A percentile compares a stretch with the other conserved stretches of the same genome.
Evolutionary conservation across 345 rosid genomes (phyloP).

Genomic region (Nasturtium officinale): DNA sequence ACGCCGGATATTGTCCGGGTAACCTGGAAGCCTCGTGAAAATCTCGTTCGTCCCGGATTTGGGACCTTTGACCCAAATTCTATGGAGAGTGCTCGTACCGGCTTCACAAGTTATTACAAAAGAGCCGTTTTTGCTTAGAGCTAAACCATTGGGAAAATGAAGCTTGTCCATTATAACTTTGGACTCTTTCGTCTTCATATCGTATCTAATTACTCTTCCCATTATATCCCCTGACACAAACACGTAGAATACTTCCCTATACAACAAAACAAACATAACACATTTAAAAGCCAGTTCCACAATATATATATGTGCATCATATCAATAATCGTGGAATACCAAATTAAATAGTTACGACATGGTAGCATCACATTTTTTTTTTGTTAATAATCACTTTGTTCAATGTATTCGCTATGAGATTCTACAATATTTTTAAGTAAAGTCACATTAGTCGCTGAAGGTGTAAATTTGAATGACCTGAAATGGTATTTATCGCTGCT

Average conservation of each 20-base stretch:
- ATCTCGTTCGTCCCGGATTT: constrained; percentile 45
- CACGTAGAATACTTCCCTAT: constrained; percentile 51
- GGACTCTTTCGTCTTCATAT: constrained; percentile 41
- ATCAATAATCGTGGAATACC: no score
- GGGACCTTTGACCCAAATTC: constrained; percentile 55
- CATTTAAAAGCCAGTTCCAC: background rate
- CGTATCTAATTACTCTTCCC: constrained; percentile 41
- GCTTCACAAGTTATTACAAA: constrained; percentile 58
- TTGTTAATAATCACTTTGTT: no score
- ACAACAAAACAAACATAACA: background rate
- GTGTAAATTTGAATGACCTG: background rate
- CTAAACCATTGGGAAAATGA: constrained; percentile 69
- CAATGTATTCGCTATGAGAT: no score
- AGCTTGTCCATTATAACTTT: constrained; percentile 44
- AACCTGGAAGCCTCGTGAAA: constrained; percentile 55
- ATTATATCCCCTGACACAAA: background rate
- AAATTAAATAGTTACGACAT: no score
- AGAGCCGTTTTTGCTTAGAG: constrained; percentile 59
- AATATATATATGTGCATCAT: background rate
- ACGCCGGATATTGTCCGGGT: constrained; percentile 63
- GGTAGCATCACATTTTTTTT: no score
- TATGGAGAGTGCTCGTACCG: constrained; percentile 36
- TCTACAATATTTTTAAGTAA: no score
- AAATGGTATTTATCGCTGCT: constrained; percentile 49
- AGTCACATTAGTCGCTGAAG: background rate